Conservation (phyloP, 495 filamentous ascomycete species). For the Penicillium steckii region DNA sequence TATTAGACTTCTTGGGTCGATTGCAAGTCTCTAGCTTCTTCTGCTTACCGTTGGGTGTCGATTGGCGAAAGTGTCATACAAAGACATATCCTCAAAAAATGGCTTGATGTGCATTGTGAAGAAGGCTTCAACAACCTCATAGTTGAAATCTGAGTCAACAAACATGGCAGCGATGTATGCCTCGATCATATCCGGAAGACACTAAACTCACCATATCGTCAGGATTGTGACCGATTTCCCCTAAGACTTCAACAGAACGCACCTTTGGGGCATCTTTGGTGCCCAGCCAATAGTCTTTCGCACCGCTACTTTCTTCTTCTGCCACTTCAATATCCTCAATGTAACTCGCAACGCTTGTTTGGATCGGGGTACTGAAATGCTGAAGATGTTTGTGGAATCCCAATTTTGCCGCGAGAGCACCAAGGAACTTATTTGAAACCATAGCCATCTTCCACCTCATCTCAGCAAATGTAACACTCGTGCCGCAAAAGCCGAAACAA, state of each 20-base stretch:
- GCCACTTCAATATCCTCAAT: slow-evolving; percentile 61
- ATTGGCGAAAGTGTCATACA: slow-evolving; percentile 88
- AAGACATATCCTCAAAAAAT: slow-evolving; percentile 83
- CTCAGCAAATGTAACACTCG: slow-evolving; percentile 8
- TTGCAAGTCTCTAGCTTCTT: slow-evolving; percentile 24
- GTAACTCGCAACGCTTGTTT: slow-evolving; percentile 66
- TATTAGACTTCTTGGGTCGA: slow-evolving; percentile 25
- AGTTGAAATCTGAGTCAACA: slow-evolving; percentile 85
- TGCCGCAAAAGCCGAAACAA: too few relatives aligned
- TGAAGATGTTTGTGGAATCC: slow-evolving; percentile 74
- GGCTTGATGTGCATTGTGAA: slow-evolving; percentile 68
- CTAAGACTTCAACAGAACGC: neutral
- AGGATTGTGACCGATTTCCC: neutral
- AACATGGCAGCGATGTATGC: slow-evolving; percentile 89
- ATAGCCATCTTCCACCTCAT: slow-evolving; percentile 71
- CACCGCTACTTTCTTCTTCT: slow-evolving; percentile 50
- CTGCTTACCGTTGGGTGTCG: slow-evolving; percentile 69
- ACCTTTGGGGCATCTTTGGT: slow-evolving; percentile 73
- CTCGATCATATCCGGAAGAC: slow-evolving; percentile 85
- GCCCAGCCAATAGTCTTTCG: slow-evolving; percentile 76
- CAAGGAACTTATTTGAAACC: slow-evolving; percentile 95
- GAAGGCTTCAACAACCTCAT: slow-evolving; percentile 68
- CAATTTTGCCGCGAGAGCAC: slow-evolving; percentile 72
- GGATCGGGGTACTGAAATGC: slow-evolving; percentile 55
- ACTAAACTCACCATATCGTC: slow-evolving; percentile 38